Percentiles rank a stretch among this genome's conserved stretches.
phyloP scores from a whole-genome alignment of 805 yeast genomes.

The Saturnispora galanensis region DNA sequence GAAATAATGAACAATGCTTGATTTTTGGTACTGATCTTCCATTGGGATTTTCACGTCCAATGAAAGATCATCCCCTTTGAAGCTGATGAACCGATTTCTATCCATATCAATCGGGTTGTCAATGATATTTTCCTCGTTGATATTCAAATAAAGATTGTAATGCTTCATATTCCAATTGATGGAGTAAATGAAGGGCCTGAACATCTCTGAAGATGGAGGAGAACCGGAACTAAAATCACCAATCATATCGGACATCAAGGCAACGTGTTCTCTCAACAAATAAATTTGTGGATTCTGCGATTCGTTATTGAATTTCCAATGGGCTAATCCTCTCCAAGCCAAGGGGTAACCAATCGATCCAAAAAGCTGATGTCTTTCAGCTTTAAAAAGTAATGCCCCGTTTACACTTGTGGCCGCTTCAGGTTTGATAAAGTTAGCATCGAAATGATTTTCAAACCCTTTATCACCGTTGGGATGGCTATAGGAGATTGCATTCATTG shows the following conservation, averaged over 20 bases:
- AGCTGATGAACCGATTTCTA: conserved; percentile 67
- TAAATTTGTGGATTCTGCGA: conserved; percentile 50
- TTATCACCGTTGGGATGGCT: conserved; percentile 38
- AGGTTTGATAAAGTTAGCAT: conserved; percentile 38
- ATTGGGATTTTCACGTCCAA: conserved; percentile 49
- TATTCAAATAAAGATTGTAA: conserved; percentile 60
- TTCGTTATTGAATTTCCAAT: conserved; percentile 52
- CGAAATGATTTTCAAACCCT: conserved; percentile 47
- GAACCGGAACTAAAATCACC: conserved; percentile 71
- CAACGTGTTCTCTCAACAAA: conserved; percentile 72
- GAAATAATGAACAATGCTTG: conserved; percentile 41
- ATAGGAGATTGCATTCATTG: conserved; percentile 36
- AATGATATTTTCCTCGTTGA: conserved; percentile 81
- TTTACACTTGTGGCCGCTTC: conserved; percentile 79
- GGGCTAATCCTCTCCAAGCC: conserved; percentile 70
- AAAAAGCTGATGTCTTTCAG: conserved; percentile 44
- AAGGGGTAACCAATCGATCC: conserved; percentile 63
- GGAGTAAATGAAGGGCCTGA: conserved; percentile 59
- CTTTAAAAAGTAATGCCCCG: conserved; percentile 67
- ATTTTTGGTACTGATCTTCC: conserved; percentile 40
- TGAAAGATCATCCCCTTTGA: conserved; percentile 52
- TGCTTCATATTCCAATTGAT: conserved; percentile 49
- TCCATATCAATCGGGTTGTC: conserved; percentile 79
- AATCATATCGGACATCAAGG: conserved; percentile 59
- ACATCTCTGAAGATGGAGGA: conserved; percentile 61